A percentile compares a stretch with the other conserved stretches of the same genome.
These are phyloP conservation scores for Mycosarcoma maydis DNA, from an alignment of 1,284 basidiomycete genomes.

Conservation along the genomic window DNA sequence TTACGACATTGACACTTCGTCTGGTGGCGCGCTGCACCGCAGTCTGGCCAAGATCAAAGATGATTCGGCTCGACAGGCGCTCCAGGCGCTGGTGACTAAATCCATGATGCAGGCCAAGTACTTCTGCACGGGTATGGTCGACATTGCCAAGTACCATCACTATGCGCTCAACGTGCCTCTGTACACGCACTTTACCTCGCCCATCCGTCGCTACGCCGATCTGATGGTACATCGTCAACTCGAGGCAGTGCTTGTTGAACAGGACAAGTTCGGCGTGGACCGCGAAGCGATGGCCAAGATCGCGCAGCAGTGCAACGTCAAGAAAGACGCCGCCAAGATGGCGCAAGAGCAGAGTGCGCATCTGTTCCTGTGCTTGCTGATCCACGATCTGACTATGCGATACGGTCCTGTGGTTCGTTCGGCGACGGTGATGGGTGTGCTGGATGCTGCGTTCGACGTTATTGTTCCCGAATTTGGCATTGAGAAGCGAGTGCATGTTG, in stretches of 20 bases:
- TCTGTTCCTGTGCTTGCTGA: conserved; percentile 90
- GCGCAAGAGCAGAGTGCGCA: conserved; percentile 97
- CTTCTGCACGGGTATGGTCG: conserved; percentile 98
- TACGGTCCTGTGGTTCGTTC: conserved; percentile 89
- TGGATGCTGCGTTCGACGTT: conserved; percentile 96
- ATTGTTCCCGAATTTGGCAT: conserved; percentile 92
- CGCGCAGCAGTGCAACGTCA: conserved; percentile 79
- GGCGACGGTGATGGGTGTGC: conserved; percentile 89
- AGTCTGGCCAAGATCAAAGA: conserved; percentile 78
- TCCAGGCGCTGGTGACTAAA: conserved; percentile 85
- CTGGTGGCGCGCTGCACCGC: conserved; percentile 82
- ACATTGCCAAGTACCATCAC: conserved; percentile 97
- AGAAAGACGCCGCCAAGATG: conserved; percentile 85
- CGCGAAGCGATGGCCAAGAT: conserved; percentile 96
- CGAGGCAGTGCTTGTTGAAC: conserved; percentile 78
- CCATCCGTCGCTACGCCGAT: conserved; percentile 79
- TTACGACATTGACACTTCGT: conserved; percentile 80
- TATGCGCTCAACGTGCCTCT: conserved; percentile 89
- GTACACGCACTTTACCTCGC: conserved; percentile 91
- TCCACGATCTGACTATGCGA: conserved; percentile 88
- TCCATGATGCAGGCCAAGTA: conserved; percentile 92
- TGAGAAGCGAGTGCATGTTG: conserved; percentile 97
- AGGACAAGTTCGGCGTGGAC: conserved; percentile 93
- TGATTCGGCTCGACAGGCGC: conserved; percentile 74
- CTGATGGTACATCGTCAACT: conserved; percentile 95